phyloP scores from a whole-genome alignment of 331 rosid genomes.

The Prunus yedoensis region DNA sequence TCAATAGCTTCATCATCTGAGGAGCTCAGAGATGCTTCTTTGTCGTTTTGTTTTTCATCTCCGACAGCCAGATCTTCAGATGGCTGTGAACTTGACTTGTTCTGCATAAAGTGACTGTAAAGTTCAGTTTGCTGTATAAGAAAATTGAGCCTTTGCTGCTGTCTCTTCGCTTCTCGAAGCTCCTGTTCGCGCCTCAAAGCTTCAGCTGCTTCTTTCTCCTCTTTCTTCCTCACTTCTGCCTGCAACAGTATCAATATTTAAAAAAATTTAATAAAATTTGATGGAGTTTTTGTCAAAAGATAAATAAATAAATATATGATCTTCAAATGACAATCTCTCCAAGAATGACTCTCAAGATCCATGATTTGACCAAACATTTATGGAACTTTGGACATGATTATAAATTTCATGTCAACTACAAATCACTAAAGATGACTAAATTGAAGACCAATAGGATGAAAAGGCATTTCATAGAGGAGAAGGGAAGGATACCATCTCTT shows the following conservation, averaged over 20 bases:
- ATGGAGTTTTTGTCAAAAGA: not conserved
- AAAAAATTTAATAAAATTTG: not conserved
- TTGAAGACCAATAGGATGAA: not conserved
- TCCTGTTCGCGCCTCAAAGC: constrained; percentile 94
- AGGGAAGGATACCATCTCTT: constrained; percentile 75
- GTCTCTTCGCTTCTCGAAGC: constrained; percentile 97
- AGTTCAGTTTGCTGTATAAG: constrained; percentile 98
- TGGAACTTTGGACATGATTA: constrained; percentile 4
- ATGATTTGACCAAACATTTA: not conserved
- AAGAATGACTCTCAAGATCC: constrained; percentile 9
- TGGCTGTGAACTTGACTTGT: constrained; percentile 72
- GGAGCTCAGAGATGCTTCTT: constrained; percentile 45
- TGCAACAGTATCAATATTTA: constrained; percentile 26
- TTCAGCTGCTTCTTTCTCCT: constrained; percentile 98
- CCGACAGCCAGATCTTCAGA: constrained; percentile 56
- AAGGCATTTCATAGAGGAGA: constrained; percentile 8
- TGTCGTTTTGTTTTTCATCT: constrained; percentile 48
- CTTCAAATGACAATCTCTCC: not conserved
- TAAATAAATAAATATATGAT: not conserved
- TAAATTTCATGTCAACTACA: not conserved
- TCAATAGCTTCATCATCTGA: constrained; percentile 45
- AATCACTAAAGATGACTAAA: not conserved
- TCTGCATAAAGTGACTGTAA: constrained; percentile 99
- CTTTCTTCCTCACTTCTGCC: constrained; percentile 89
- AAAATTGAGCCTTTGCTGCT: constrained; percentile 96